Evolutionary conservation across 495 filamentous ascomycete species (phyloP).

Genomic region (Aspergillus conjunctus): DNA sequence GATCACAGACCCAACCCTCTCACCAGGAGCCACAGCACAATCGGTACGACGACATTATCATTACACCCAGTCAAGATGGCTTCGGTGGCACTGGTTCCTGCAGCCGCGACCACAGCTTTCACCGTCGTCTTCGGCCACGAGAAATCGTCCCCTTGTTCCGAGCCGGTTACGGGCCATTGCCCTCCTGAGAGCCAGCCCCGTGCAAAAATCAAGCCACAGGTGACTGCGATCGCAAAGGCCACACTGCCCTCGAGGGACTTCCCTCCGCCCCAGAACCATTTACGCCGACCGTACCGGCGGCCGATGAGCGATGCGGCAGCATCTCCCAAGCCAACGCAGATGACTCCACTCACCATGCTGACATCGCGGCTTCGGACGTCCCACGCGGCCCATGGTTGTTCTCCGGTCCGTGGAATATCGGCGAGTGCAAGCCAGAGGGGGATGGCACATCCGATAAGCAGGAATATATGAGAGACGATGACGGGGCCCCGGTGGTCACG

Average conservation of each 20-base stretch:
- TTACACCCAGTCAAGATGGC: conserved; percentile 96
- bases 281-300: conserved; percentile 77
- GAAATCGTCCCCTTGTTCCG: conserved; percentile 28
- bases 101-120: conserved; percentile 70
- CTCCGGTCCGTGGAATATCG: conserved; percentile 56
- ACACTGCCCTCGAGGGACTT: conserved; percentile 91
- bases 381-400: conserved; percentile 66
- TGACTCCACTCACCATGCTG: conserved; percentile 84
- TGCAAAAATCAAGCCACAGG: conserved; percentile 67
- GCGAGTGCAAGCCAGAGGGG: conserved; percentile 89
- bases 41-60: conserved; percentile 98
- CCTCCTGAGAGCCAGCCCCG: conserved; percentile 75
- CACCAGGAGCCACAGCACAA: conserved; percentile 89
- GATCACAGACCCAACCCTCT: conserved; percentile 70
- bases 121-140: conserved; percentile 47
- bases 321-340: conserved; percentile 95
- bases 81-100: conserved; percentile 86
- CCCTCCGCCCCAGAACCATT: conserved; percentile 96
- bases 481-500: conserved; percentile 90
- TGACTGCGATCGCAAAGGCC: conserved; percentile 82
- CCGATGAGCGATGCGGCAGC: conserved; percentile 93
- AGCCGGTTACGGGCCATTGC: conserved; percentile 59
- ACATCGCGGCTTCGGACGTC: conserved; percentile 69
- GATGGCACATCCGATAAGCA: conserved; percentile 93
- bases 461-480: conserved; percentile 92